These are phyloP conservation scores for Paralagenidium karlingii DNA, from an alignment of 352 stramenopile species.

Conservation along the genomic window DNA sequence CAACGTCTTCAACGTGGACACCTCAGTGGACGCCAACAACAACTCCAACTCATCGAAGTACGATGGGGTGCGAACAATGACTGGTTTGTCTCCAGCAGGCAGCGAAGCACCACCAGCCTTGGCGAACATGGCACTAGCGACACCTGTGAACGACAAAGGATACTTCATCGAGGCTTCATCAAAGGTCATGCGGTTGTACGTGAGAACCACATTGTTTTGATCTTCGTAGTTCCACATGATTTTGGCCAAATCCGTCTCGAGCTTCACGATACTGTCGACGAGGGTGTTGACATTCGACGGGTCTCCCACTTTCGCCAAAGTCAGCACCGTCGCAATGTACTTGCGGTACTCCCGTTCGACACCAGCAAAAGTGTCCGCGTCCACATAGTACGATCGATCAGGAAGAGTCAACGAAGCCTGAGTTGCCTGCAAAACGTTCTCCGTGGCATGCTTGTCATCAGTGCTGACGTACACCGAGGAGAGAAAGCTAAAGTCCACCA, in stretches of 20 bases:
- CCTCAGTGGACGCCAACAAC: slow-evolving; percentile 32
- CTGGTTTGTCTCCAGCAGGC: too few relatives aligned
- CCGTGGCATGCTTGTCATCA: slow-evolving; percentile 76
- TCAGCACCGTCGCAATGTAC: slow-evolving; percentile 68
- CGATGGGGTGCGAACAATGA: slow-evolving; percentile 44
- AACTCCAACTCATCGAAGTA: slow-evolving; percentile 41
- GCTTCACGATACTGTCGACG: slow-evolving; percentile 58
- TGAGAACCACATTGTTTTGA: slow-evolving; percentile 73
- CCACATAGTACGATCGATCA: slow-evolving; percentile 88
- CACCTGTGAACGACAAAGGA: slow-evolving; percentile 24
- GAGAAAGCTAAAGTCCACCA: slow-evolving; percentile 56
- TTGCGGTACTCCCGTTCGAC: slow-evolving; percentile 57
- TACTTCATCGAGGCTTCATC: slow-evolving; percentile 23
- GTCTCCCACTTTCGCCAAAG: slow-evolving; percentile 39
- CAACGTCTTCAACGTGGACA: slow-evolving; percentile 35
- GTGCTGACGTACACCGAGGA: slow-evolving; percentile 57
- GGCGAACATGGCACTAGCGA: too few relatives aligned
- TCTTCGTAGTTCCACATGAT: slow-evolving; percentile 83
- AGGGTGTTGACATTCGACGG: slow-evolving; percentile 8
- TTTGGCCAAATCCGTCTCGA: slow-evolving; percentile 78
- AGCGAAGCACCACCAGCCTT: too few relatives aligned
- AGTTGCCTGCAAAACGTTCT: slow-evolving; percentile 68
- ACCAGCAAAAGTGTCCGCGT: slow-evolving; percentile 66
- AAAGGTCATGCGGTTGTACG: slow-evolving; percentile 85
- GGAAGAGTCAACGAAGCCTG: slow-evolving; percentile 83